These are phyloP conservation scores for Phoma sp. DNA, from an alignment of 2,329 filamentous ascomycete species.

Conservation along the genomic window DNA sequence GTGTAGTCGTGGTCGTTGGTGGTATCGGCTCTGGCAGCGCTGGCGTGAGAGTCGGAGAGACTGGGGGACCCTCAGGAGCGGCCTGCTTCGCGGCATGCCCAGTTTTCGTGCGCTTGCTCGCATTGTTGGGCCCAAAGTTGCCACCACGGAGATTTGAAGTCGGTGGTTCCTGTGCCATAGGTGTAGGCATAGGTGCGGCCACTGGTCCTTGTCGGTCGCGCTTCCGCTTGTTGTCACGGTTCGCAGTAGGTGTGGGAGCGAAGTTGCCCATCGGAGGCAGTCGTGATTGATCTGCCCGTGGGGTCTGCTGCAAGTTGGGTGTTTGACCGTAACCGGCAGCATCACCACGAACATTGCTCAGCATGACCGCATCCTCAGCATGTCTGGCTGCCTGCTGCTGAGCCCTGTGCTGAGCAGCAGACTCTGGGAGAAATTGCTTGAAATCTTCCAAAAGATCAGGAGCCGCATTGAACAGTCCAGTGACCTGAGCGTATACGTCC, in stretches of 20 bases:
- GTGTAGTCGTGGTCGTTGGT: constrained; percentile 73
- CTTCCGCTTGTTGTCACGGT: constrained; percentile 86
- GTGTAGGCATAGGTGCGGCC: constrained; percentile 41
- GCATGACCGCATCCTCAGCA: constrained; percentile 71
- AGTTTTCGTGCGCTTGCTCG: constrained; percentile 70
- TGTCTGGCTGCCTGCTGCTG: constrained; percentile 68
- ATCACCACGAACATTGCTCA: constrained; percentile 67
- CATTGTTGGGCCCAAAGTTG: constrained; percentile 34
- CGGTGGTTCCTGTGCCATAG: constrained; percentile 41
- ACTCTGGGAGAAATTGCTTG: constrained; percentile 97
- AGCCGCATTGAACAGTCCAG: constrained; percentile 87
- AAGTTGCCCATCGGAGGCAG: constrained; percentile 97
- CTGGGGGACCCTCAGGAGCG: constrained; percentile 62
- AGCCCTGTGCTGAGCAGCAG: constrained; percentile 65
- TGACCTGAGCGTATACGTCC: constrained; percentile 97
- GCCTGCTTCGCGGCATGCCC: constrained; percentile 67
- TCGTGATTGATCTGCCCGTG: constrained; percentile 51
- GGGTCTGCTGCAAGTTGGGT: constrained; percentile 56
- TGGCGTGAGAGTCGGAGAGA: constrained; percentile 88
- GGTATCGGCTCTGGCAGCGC: constrained; percentile 85
- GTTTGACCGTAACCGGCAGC: constrained; percentile 53
- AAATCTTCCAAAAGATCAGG: constrained; percentile 97
- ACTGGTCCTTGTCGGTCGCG: constrained; percentile 67
- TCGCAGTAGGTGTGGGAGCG: constrained; percentile 79
- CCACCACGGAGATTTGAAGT: constrained; percentile 40